These are phyloP conservation scores for Juncus inflexus DNA, from an alignment of 176 grass and related monocot genomes.

Conservation along the genomic window DNA sequence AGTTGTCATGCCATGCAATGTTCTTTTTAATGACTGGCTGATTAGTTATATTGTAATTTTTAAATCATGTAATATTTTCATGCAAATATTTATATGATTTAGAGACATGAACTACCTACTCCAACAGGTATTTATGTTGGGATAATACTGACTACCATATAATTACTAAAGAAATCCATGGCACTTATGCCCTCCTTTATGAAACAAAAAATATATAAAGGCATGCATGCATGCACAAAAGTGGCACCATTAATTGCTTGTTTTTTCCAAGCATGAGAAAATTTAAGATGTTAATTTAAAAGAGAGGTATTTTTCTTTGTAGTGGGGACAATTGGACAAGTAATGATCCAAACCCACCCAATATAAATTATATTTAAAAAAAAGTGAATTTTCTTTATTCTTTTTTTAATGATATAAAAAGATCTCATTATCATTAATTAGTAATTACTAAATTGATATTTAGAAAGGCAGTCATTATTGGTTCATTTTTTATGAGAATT, in stretches of 20 bases:
- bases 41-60: no score
- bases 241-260: no score
- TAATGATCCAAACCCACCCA: conserved; percentile 6
- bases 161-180: not conserved
- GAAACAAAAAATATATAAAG: not conserved
- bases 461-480: no score
- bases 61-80: no score
- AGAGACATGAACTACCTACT: conserved; percentile 11
- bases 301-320: not conserved
- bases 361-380: not conserved
- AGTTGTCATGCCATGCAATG: not conserved
- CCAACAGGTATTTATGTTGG: conserved; percentile 4
- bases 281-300: no score
- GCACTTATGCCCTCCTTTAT: not conserved
- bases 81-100: not conserved
- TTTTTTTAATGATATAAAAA: no score
- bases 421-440: no score
- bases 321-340: not conserved
- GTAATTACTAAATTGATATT: no score
- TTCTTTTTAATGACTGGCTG: not conserved
- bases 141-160: conserved; percentile 1
- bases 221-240: no score
- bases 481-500: no score
- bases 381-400: no score
- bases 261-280: no score